Evolutionary conservation across 2,329 filamentous ascomycete species (phyloP).

Genomic region (Aspergillus alliaceus): DNA sequence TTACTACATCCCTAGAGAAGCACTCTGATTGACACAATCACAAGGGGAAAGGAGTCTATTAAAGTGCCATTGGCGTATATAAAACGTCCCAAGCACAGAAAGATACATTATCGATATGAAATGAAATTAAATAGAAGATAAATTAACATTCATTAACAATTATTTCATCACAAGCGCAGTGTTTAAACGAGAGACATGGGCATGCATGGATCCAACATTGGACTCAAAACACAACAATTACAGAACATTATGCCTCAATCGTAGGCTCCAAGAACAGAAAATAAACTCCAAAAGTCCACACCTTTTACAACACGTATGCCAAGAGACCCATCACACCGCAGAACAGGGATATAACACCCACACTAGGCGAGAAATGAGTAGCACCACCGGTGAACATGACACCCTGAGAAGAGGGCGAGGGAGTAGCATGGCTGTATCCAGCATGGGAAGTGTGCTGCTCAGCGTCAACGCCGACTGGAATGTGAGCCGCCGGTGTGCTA

Average conservation of each 20-base stretch:
- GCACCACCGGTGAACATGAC: conserved; percentile 27
- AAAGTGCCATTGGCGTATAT: too few relatives aligned
- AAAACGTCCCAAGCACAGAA: too few relatives aligned
- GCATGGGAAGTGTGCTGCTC: conserved; percentile 16
- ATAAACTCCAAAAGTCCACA: not conserved
- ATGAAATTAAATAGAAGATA: too few relatives aligned
- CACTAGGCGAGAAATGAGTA: conserved; percentile 14
- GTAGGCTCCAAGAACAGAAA: not conserved
- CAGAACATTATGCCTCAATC: not conserved
- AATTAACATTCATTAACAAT: too few relatives aligned
- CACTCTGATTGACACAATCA: too few relatives aligned
- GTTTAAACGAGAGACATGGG: not conserved
- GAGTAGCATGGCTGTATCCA: conserved; percentile 37
- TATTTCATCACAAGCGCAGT: not conserved
- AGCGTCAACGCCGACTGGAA: not conserved
- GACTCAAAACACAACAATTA: not conserved
- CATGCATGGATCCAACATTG: not conserved
- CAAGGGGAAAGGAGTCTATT: too few relatives aligned
- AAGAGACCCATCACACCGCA: conserved; percentile 27
- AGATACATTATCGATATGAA: too few relatives aligned
- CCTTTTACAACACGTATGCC: conserved; percentile 28
- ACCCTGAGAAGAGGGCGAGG: conserved; percentile 38
- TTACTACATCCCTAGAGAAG: too few relatives aligned
- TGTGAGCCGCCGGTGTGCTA: conserved; percentile 6
- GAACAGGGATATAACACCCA: conserved; percentile 23